Evolutionary conservation across 2,329 filamentous ascomycete genomes (phyloP).

Genomic region (Aspergillus transmontanensis): DNA sequence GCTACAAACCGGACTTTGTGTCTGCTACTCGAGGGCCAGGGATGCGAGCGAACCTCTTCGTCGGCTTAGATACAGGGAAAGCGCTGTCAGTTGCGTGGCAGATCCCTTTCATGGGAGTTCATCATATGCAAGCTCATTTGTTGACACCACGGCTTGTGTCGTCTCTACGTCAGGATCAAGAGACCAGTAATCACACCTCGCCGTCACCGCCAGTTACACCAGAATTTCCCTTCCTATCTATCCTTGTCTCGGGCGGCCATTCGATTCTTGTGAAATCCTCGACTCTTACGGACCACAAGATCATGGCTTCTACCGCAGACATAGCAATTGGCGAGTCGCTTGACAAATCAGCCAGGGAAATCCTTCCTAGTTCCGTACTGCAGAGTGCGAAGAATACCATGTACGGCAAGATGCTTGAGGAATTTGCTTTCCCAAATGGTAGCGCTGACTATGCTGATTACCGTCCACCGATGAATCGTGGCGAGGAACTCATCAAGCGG

Average conservation of each 20-base stretch:
- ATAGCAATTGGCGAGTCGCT: constrained; percentile 87
- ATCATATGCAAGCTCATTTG: constrained; percentile 98
- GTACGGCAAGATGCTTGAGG: constrained; percentile 79
- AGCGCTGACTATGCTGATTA: constrained; percentile 52
- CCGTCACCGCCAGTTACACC: constrained; percentile 41
- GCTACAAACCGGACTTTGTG: constrained; percentile 74
- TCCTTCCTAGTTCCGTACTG: constrained; percentile 67
- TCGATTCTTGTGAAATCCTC: constrained; percentile 79
- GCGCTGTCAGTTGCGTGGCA: constrained; percentile 82
- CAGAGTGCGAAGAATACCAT: constrained; percentile 63
- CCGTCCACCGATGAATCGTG: constrained; percentile 58
- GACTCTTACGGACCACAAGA: constrained; percentile 67
- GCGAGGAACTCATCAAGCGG: constrained; percentile 59
- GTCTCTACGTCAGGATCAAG: constrained; percentile 53
- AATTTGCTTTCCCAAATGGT: constrained; percentile 69
- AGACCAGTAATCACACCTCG: constrained; percentile 11
- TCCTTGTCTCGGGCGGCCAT: constrained; percentile 91
- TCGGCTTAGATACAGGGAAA: constrained; percentile 82
- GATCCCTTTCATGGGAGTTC: constrained; percentile 79
- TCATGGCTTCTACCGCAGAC: constrained; percentile 74
- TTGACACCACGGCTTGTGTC: constrained; percentile 78
- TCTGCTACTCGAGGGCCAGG: constrained; percentile 88
- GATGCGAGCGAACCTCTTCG: constrained; percentile 76
- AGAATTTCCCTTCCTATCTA: constrained; percentile 79
- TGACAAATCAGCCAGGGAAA: constrained; percentile 79